These are phyloP conservation scores for Fusarium xyrophilum DNA, from an alignment of 2,329 filamentous ascomycete genomes.

Conservation along the genomic window DNA sequence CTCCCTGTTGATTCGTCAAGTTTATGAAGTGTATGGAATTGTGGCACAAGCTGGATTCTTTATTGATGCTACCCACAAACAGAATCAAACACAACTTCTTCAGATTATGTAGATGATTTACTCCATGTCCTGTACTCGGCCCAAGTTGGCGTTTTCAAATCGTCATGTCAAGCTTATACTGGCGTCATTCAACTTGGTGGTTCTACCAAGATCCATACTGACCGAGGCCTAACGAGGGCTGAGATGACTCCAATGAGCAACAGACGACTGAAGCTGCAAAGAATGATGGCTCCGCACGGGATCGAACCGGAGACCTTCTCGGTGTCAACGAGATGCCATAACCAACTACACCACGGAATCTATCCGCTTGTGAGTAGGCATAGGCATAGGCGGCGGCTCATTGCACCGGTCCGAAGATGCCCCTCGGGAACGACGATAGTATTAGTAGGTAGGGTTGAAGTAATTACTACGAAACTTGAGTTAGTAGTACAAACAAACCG, in stretches of 20 bases:
- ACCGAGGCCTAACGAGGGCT: not conserved
- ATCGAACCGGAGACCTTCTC: constrained; percentile 43
- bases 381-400: not conserved
- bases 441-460: not conserved
- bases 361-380: not conserved
- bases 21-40: not conserved
- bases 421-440: not conserved
- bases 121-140: not conserved
- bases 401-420: not conserved
- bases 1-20: not conserved
- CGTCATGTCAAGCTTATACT: not conserved
- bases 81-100: not conserved
- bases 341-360: constrained; percentile 41
- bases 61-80: not conserved
- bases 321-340: constrained; percentile 41
- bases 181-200: not conserved
- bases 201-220: not conserved
- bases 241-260: not conserved
- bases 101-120: not conserved
- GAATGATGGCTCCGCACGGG: constrained; percentile 38
- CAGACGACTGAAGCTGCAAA: not conserved
- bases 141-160: not conserved
- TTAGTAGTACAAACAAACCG: not conserved
- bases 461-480: not conserved
- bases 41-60: not conserved